These are phyloP conservation scores for Cystobasidium slooffiae DNA, from an alignment of 1,284 basidiomycete genomes.

Conservation along the genomic window DNA sequence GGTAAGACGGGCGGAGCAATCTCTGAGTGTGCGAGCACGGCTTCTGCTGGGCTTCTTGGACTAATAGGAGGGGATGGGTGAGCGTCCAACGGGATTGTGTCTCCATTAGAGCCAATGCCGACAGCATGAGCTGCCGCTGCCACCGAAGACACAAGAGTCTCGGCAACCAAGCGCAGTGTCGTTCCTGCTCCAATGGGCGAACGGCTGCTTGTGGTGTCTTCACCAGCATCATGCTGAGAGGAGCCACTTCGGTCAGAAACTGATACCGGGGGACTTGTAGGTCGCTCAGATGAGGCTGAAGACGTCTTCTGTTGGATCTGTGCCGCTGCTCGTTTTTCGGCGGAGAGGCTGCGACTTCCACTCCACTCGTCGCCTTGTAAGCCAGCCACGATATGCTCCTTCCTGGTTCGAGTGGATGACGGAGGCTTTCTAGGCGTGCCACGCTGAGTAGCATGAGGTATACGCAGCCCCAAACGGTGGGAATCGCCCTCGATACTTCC, in stretches of 20 bases:
- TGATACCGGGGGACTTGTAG: neutral
- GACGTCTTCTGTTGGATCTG: neutral
- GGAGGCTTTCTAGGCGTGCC: slow-evolving; percentile 4
- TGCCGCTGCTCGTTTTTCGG: slow-evolving; percentile 15
- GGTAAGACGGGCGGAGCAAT: neutral
- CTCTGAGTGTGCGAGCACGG: no score
- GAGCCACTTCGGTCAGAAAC: neutral
- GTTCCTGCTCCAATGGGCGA: neutral
- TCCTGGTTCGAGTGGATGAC: neutral
- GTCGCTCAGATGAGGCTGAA: neutral
- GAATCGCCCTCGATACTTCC: neutral
- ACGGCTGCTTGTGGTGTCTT: neutral
- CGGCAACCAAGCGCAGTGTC: neutral
- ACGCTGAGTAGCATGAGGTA: slow-evolving; percentile 1
- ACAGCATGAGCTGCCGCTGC: neutral
- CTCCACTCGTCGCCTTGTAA: slow-evolving; percentile 23
- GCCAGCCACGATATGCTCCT: slow-evolving; percentile 1
- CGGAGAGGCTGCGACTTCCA: slow-evolving; percentile 6
- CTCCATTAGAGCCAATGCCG: no score
- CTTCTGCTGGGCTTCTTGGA: no score
- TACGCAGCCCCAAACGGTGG: no score
- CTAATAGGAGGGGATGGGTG: no score
- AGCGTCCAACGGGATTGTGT: no score
- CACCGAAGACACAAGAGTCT: neutral
- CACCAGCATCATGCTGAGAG: no score